Conservation (phyloP, 306 rosid genomes). For the Vachellia pachyceras region DNA sequence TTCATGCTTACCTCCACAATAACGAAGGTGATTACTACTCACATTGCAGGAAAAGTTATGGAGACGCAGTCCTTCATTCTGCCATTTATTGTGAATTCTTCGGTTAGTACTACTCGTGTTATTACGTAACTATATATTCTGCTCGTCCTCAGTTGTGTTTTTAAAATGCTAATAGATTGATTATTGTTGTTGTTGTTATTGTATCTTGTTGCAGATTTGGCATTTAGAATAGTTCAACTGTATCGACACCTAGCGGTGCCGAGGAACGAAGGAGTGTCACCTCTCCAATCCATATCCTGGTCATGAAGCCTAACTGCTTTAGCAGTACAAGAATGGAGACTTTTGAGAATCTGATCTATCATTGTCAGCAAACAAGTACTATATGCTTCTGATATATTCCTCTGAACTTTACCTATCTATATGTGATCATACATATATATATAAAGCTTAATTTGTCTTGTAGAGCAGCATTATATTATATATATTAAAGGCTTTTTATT, state of each 20-base stretch:
- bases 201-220: constrained; percentile 54
- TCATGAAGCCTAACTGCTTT: constrained; percentile 51
- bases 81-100: constrained; percentile 51
- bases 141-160: not conserved
- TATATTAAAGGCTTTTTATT: too few relatives aligned
- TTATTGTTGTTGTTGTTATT: not conserved
- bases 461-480: too few relatives aligned
- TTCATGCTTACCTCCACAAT: constrained; percentile 2
- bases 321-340: constrained; percentile 50
- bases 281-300: constrained; percentile 54
- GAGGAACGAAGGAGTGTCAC: constrained; percentile 46
- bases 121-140: not conserved
- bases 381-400: too few relatives aligned
- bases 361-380: constrained; percentile 33
- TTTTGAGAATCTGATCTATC: constrained; percentile 39
- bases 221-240: constrained; percentile 36
- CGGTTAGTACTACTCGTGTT: constrained; percentile 32
- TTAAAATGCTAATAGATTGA: not conserved
- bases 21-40: constrained; percentile 25
- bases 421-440: too few relatives aligned
- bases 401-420: too few relatives aligned
- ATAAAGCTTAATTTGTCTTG: too few relatives aligned
- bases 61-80: constrained; percentile 54
- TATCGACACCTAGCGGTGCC: constrained; percentile 39
- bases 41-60: constrained; percentile 8